phyloP scores from a whole-genome alignment of 148 eudicot genomes.

The Diospyros lotus region DNA sequence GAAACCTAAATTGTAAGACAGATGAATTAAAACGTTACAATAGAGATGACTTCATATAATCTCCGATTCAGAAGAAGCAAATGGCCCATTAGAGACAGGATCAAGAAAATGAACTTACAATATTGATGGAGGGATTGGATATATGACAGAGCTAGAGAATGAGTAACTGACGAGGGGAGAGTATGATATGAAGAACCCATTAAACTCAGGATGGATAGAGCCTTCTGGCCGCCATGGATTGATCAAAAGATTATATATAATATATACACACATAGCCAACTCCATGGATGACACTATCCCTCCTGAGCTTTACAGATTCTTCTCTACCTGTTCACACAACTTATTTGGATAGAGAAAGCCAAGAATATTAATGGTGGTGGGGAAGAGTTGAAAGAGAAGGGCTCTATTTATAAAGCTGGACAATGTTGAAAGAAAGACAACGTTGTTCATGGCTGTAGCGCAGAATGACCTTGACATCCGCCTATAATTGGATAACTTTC shows the following conservation, averaged over 20 bases:
- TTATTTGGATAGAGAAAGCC: not conserved
- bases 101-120: no score
- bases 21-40: no score
- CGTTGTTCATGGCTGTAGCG: not conserved
- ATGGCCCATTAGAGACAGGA: no score
- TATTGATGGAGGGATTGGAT: no score
- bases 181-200: constrained; percentile 21
- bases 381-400: not conserved
- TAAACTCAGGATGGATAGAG: constrained; percentile 48
- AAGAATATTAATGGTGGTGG: constrained; percentile 2
- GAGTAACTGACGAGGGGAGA: not conserved
- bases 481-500: no score
- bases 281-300: constrained; percentile 67
- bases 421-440: not conserved
- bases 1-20: no score
- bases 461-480: no score
- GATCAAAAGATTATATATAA: not conserved
- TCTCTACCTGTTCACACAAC: not conserved
- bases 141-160: no score
- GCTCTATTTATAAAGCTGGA: constrained; percentile 6
- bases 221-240: constrained; percentile 10
- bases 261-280: not conserved
- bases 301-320: constrained; percentile 88
- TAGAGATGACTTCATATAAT: no score
- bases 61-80: no score